A percentile compares a stretch with the other conserved stretches of the same genome.
Conservation (phyloP, 164 flowering plant species). For the Liquidambar formosana region DNA sequence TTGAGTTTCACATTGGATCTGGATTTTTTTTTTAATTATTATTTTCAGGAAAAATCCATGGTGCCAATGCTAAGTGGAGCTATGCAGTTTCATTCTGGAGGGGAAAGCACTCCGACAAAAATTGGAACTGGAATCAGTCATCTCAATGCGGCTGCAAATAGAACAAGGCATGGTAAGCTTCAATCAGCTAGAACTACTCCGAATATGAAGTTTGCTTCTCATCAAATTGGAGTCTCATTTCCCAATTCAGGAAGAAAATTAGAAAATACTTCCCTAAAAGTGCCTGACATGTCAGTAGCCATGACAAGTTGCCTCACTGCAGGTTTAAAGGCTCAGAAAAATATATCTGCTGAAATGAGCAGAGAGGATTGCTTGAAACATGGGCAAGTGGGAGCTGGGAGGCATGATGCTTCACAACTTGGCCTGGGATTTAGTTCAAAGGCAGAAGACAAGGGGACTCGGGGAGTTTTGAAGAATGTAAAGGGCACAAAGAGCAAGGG, state of each 20-base stretch:
- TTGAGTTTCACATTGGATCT: not conserved
- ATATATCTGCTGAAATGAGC: slow-evolving; percentile 1
- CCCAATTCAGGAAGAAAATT: slow-evolving; percentile 11
- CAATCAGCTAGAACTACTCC: slow-evolving; percentile 19
- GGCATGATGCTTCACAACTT: not conserved
- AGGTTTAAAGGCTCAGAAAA: slow-evolving; percentile 6
- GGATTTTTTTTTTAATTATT: not conserved
- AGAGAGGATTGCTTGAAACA: not conserved
- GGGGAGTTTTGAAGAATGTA: not conserved
- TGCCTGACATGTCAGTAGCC: slow-evolving; percentile 3
- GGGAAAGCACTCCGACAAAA: slow-evolving; percentile 2
- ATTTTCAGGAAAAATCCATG: slow-evolving; percentile 12
- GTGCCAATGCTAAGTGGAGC: slow-evolving; percentile 16
- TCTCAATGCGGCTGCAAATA: slow-evolving; percentile 15
- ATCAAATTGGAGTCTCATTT: not conserved
- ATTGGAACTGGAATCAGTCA: not conserved
- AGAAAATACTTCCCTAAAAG: slow-evolving; percentile 11
- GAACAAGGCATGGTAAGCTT: slow-evolving; percentile 24
- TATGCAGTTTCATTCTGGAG: slow-evolving; percentile 22
- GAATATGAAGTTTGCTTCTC: slow-evolving; percentile 13
- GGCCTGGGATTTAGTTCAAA: slow-evolving; percentile 1
- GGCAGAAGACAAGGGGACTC: slow-evolving; percentile 10
- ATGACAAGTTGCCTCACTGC: not conserved
- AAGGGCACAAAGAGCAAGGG: not conserved
- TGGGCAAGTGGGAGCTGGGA: slow-evolving; percentile 1